These are phyloP conservation scores for Lumnitzera racemosa DNA, from an alignment of 345 rosid genomes.

Conservation along the genomic window DNA sequence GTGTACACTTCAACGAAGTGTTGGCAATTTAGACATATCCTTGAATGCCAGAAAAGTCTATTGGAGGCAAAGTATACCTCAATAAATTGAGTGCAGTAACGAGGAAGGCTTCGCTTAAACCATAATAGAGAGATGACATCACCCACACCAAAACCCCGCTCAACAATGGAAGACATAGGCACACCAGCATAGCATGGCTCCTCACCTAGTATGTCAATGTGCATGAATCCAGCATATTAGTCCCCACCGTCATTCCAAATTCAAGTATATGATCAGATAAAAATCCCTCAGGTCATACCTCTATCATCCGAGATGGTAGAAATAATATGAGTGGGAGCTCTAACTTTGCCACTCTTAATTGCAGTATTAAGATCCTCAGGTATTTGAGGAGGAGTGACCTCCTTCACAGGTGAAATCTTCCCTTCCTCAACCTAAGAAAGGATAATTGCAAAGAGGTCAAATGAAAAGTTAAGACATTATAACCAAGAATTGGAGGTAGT, in stretches of 20 bases:
- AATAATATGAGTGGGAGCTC: constrained; percentile 95
- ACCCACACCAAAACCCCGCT: constrained; percentile 87
- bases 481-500: too few species aligned
- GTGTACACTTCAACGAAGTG: too few species aligned
- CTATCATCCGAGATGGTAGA: constrained; percentile 97
- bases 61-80: constrained; percentile 41
- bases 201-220: constrained; percentile 43
- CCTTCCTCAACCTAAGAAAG: constrained; percentile 60
- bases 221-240: too few species aligned
- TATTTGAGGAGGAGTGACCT: constrained; percentile 78
- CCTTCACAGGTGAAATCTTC: constrained; percentile 66
- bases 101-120: constrained; percentile 98
- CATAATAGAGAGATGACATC: constrained; percentile 94
- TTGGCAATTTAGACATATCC: too few species aligned
- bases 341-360: constrained; percentile 92
- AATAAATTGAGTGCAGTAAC: constrained; percentile 85
- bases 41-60: too few species aligned
- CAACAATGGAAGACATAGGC: constrained; percentile 94
- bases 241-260: too few species aligned
- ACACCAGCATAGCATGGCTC: constrained; percentile 99
- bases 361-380: constrained; percentile 94
- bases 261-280: too few species aligned
- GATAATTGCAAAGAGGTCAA: background rate
- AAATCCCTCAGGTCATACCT: constrained; percentile 27
- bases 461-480: too few species aligned